A percentile compares a stretch with the other conserved stretches of the same genome.
Evolutionary conservation across 192 early-diverging fungal genomes (phyloP).

Genomic region (Helicostylum pulchrum): DNA sequence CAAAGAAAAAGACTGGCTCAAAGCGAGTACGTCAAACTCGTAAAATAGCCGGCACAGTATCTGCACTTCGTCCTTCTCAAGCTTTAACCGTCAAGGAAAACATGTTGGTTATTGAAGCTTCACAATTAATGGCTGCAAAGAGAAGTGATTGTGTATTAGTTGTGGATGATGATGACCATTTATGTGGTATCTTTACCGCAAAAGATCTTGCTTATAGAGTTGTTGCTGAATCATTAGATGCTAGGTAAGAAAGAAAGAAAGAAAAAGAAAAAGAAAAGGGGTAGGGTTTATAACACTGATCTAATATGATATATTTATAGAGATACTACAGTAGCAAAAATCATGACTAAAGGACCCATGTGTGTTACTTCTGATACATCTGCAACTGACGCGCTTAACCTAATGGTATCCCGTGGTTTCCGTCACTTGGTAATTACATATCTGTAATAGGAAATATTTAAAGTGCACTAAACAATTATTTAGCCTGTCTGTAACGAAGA

Average conservation of each 20-base stretch:
- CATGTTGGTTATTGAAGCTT: constrained; percentile 73
- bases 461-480: background rate
- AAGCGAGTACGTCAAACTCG: constrained; percentile 21
- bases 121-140: constrained; percentile 98
- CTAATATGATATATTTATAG: constrained; percentile 26
- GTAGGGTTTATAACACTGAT: background rate
- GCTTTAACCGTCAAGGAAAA: constrained; percentile 83
- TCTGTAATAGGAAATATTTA: background rate
- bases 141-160: constrained; percentile 92
- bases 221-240: constrained; percentile 63
- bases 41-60: constrained; percentile 79
- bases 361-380: constrained; percentile 80
- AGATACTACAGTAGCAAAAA: constrained; percentile 72
- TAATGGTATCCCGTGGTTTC: constrained; percentile 82
- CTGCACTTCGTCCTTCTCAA: constrained; percentile 77
- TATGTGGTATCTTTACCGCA: constrained; percentile 92
- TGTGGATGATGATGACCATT: constrained; percentile 88
- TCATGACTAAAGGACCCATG: constrained; percentile 90
- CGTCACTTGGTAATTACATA: constrained; percentile 67
- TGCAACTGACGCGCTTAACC: constrained; percentile 77
- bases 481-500: constrained; percentile 83
- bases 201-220: constrained; percentile 97
- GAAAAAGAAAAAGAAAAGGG: background rate
- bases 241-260: constrained; percentile 21
- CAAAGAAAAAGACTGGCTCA: constrained; percentile 50